These are phyloP conservation scores for Penicillium silybi DNA, from an alignment of 495 filamentous ascomycete genomes.

Conservation along the genomic window DNA sequence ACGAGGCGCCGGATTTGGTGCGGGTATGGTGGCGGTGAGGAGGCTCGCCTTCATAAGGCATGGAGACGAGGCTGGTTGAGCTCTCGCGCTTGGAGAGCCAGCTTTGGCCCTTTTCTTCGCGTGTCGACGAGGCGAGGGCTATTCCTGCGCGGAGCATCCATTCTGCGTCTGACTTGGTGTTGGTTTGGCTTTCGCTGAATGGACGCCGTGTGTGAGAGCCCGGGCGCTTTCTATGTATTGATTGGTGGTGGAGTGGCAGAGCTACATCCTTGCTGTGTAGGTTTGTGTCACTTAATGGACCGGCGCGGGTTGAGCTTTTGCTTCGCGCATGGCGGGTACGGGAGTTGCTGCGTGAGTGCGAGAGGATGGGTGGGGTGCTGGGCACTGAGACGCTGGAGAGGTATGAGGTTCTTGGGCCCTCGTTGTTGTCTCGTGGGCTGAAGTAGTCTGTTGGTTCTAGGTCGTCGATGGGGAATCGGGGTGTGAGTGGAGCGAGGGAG, in stretches of 20 bases:
- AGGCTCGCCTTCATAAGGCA: constrained; percentile 19
- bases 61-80: constrained; percentile 61
- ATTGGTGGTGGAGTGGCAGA: constrained; percentile 25
- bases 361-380: constrained; percentile 46
- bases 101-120: constrained; percentile 74
- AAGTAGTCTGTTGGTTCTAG: constrained; percentile 31
- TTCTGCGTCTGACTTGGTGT: constrained; percentile 54
- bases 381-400: constrained; percentile 44
- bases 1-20: constrained; percentile 19
- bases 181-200: constrained; percentile 3
- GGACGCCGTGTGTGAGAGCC: constrained; percentile 6
- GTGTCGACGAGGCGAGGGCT: constrained; percentile 61
- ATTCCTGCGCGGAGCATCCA: constrained; percentile 75
- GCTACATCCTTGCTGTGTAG: constrained; percentile 24
- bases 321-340: constrained; percentile 36
- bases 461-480: constrained; percentile 57
- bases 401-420: constrained; percentile 30
- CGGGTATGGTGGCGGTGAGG: constrained; percentile 22
- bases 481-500: constrained; percentile 63
- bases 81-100: constrained; percentile 72
- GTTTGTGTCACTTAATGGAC: constrained; percentile 33
- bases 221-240: constrained; percentile 12
- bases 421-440: constrained; percentile 14
- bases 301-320: constrained; percentile 34
- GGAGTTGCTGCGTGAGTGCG: constrained; percentile 45